These are phyloP conservation scores for Trametes polyzona DNA, from an alignment of 1,284 basidiomycete species.

Conservation along the genomic window DNA sequence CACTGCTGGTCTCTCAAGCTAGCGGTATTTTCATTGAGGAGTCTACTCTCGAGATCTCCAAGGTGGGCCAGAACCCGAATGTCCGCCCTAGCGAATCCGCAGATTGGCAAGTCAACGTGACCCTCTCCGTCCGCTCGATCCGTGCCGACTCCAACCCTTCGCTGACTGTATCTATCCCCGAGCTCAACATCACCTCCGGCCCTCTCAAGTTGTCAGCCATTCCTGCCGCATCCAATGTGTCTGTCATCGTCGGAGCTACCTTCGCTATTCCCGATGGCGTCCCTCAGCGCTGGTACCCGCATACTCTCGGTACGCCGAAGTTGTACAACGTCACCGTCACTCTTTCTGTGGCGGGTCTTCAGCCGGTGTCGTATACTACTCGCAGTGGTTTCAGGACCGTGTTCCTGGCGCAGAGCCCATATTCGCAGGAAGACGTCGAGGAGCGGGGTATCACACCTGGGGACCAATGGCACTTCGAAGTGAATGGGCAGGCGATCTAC, in stretches of 20 bases:
- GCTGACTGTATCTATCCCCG: constrained; percentile 48
- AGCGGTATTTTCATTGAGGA: constrained; percentile 52
- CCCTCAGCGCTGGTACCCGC: constrained; percentile 56
- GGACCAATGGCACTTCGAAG: constrained; percentile 61
- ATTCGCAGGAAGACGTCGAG: constrained; percentile 48
- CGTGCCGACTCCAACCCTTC: constrained; percentile 37
- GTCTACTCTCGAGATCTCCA: constrained; percentile 55
- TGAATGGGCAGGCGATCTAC: constrained; percentile 60
- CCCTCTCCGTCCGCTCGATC: constrained; percentile 50
- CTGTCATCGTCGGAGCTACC: constrained; percentile 45
- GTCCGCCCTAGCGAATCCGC: constrained; percentile 45
- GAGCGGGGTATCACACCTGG: constrained; percentile 56
- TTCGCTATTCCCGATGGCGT: constrained; percentile 49
- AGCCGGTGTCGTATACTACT: constrained; percentile 37
- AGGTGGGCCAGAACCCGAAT: constrained; percentile 49
- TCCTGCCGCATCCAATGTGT: constrained; percentile 32
- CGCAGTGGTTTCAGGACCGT: constrained; percentile 62
- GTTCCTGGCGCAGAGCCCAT: constrained; percentile 51
- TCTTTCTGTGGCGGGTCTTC: constrained; percentile 25
- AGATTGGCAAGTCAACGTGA: constrained; percentile 58
- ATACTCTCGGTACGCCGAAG: constrained; percentile 55
- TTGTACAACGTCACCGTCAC: constrained; percentile 52
- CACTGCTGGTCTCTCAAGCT: constrained; percentile 26
- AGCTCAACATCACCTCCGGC: constrained; percentile 44
- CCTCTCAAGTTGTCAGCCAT: constrained; percentile 35